Base-by-base conservation (phyloP, 805 yeast species). In the Maudiozyma serrabonitensis region DNA sequence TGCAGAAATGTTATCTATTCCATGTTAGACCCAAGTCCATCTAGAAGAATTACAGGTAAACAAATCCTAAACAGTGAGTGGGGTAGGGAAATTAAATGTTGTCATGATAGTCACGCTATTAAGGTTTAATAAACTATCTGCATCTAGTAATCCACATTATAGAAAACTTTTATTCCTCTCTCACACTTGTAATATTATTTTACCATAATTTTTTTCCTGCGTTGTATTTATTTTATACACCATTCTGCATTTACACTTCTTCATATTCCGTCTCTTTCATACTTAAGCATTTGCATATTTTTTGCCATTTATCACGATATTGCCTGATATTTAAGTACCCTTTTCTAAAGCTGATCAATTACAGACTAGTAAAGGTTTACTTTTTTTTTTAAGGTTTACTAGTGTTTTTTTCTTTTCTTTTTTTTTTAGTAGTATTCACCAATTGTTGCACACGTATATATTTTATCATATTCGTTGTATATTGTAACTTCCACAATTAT, bases 1-100 rank as follows among this genome's bases (percentile, higher is more conserved):
- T 90, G 98, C 63, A 74, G 96, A 47, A 91, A 91, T 61, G 98
- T 91, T 40, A 84, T 93, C 51, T 91, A 91, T 65, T 87, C 96
- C 19, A 85, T 93, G 49, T 71, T 93, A 57, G 98, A 93, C 63
- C 99, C 99, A 1, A 81, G 84, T 34, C 95, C 99, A 4, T 71
- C 76, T 13, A 76, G 97, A 57, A 76, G 98, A 63, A 85, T 93
- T 55, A 90, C 86, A 25, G 95, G 95, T 13, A 79, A 80, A 57
- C 97, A 91, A 68, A 80, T 90, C 26, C 71, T 93, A 62, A 89
- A 85, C 61, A 83, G 93, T 64, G 98, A 93, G 67, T 91, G 98
- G 98, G 95, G 95, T 0, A 73, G 97, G 51, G 95, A 87, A 63
- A 89, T 91, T 54, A 75, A 71, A 51, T 81, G 87, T 26, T 89